Evolutionary conservation across 1,139 yeast species (phyloP).

Genomic region (Hemisphaericaspora xylanilytica): DNA sequence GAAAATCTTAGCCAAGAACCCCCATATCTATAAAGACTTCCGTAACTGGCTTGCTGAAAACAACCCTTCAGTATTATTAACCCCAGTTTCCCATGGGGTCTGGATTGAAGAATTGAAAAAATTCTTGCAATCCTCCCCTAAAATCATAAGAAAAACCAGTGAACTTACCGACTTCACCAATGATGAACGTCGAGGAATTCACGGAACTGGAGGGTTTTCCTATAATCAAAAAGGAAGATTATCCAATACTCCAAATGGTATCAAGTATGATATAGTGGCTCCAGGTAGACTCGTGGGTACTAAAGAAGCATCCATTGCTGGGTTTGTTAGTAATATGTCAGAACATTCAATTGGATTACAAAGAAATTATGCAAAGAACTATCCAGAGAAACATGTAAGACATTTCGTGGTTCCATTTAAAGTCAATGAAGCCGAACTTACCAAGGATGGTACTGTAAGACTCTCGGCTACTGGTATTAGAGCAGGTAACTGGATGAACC

Average conservation of each 20-base stretch:
- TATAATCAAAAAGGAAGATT: conserved; percentile 72
- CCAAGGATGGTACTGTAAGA: conserved; percentile 37
- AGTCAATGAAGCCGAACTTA: conserved; percentile 39
- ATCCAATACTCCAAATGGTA: conserved; percentile 72
- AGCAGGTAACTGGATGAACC: conserved; percentile 42
- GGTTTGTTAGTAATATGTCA: conserved; percentile 55
- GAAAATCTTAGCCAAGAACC: conserved; percentile 30
- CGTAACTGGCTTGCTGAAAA: conserved; percentile 34
- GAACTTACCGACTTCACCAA: conserved; percentile 24
- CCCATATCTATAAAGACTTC: conserved; percentile 31
- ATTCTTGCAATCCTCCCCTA: conserved; percentile 23
- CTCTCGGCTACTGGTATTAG: conserved; percentile 42
- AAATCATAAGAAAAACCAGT: conserved; percentile 21
- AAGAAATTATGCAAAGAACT: conserved; percentile 39
- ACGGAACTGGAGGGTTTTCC: conserved; percentile 74
- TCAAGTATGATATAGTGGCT: conserved; percentile 54
- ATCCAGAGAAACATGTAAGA: conserved; percentile 44
- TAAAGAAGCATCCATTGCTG: conserved; percentile 67
- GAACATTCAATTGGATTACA: conserved; percentile 42
- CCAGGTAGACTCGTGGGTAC: conserved; percentile 68
- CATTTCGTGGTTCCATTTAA: conserved; percentile 47
- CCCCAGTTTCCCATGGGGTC: conserved; percentile 14
- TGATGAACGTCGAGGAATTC: conserved; percentile 22
- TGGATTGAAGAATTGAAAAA: conserved; percentile 25
- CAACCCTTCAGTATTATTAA: conserved; percentile 33